Conservation (phyloP, 208 protist species). For the Wallacemonas collosoma region DNA sequence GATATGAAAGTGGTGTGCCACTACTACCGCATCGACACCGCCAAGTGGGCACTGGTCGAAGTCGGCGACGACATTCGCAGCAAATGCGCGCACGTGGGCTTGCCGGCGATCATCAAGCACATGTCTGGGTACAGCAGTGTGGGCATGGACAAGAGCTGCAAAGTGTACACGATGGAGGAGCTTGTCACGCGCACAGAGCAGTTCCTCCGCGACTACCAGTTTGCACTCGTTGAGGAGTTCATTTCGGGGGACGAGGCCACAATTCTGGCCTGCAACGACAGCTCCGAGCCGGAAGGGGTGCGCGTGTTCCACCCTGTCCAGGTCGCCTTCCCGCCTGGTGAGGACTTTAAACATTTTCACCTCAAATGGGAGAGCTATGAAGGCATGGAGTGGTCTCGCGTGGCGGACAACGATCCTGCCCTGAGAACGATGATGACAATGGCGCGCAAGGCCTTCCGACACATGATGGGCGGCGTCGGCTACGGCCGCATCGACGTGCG, state of each 20-base stretch:
- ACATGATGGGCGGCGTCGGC: slow-evolving; percentile 90
- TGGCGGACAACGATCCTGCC: slow-evolving; percentile 68
- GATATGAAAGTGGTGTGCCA: slow-evolving; percentile 91
- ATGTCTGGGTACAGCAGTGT: slow-evolving; percentile 90
- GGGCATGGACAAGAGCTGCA: slow-evolving; percentile 90
- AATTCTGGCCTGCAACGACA: slow-evolving; percentile 74
- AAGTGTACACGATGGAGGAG: slow-evolving; percentile 63
- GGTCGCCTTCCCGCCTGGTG: slow-evolving; percentile 74
- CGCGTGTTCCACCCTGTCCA: slow-evolving; percentile 83
- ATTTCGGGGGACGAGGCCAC: slow-evolving; percentile 88
- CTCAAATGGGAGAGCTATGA: slow-evolving; percentile 92
- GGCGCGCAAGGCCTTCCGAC: slow-evolving; percentile 72
- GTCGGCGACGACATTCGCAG: slow-evolving; percentile 49
- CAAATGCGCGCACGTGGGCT: slow-evolving; percentile 44
- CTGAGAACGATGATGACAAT: slow-evolving; percentile 67
- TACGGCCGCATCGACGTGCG: slow-evolving; percentile 90
- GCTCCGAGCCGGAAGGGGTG: slow-evolving; percentile 66
- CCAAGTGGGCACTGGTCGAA: slow-evolving; percentile 65
- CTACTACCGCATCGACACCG: slow-evolving; percentile 73
- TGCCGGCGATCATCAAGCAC: slow-evolving; percentile 91
- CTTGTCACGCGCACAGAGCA: slow-evolving; percentile 48
- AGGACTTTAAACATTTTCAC: slow-evolving; percentile 93
- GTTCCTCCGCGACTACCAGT: slow-evolving; percentile 85
- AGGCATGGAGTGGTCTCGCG: slow-evolving; percentile 80
- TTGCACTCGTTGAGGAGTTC: slow-evolving; percentile 89